Evolutionary conservation across 2,329 filamentous ascomycete species (phyloP), one percentile per base, ranked within the genome.

Genomic region (Sphaerulina vaccinii): DNA sequence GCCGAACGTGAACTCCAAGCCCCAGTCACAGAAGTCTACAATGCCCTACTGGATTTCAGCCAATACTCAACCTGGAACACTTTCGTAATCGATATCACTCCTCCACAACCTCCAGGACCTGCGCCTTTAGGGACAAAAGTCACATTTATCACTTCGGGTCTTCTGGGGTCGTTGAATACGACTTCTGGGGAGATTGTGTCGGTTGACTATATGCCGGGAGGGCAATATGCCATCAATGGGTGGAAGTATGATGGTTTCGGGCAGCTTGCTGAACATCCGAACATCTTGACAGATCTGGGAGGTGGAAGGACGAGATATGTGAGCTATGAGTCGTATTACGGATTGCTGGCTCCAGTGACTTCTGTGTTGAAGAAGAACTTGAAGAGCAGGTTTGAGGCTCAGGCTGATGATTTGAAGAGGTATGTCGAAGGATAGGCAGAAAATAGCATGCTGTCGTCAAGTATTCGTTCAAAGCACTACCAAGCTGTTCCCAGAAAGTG

Each of bases 201-300:
- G n/a, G 24, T 51, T 23, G 15, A 29, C 35, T 13, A 32, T 21
- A 29, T 10, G 22, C 19, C 10, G 39, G 22, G n/a, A 36, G 13
- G 29, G 43, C n/a, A 23, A 19, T 6, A 32, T 40, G 33, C 40
- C 7, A 29, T 45, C 1, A 45, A 51, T 24, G 49, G 40, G 9
- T 44, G 41, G 33, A 51, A 24, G 22, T 51, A 39, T 33, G 32
- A 45, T 8, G 40, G 41, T 5, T 19, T 38, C 9, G 48, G 49
- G 21, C 49, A 44, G 18, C 39, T 18, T 16, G 51, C 44, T n/a
- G 38, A 53, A 41, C 44, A 53, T 16, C 39, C 39, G n/a, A 45
- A 40, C 18, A 45, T 39, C 10, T 32, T 50, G 13, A 50, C 48
- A 15, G 48, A 37, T 10, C 24, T 49, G 19, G 47, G 38, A 9